phyloP scores from a whole-genome alignment of 805 yeast genomes.

The Zygotorulaspora sp. region DNA sequence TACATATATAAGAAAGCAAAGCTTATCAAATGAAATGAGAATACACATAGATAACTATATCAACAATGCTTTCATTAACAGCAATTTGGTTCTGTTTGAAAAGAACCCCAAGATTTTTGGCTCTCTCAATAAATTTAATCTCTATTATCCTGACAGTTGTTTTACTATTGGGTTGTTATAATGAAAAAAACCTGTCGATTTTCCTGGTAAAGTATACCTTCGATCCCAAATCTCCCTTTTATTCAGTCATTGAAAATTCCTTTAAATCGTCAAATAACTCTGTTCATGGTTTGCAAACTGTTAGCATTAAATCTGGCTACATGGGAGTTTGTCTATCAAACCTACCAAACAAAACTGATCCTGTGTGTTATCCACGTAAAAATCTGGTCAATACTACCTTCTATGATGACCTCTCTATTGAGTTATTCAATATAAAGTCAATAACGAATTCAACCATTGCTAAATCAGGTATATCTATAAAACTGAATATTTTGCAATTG shows the following conservation, averaged over 20 bases:
- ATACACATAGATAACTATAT: background rate
- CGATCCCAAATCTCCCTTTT: conserved; percentile 44
- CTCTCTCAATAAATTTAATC: conserved; percentile 43
- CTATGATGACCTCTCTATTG: conserved; percentile 27
- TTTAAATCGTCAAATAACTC: conserved; percentile 25
- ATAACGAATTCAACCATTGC: conserved; percentile 25
- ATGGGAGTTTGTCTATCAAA: conserved; percentile 50
- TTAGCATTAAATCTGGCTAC: conserved; percentile 51
- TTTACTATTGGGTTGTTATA: conserved; percentile 52
- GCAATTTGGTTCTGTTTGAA: conserved; percentile 31
- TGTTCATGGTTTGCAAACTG: conserved; percentile 33
- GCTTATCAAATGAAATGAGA: too few relatives aligned
- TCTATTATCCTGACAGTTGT: conserved; percentile 49
- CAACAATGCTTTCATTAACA: conserved; percentile 10
- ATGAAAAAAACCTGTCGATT: conserved; percentile 43
- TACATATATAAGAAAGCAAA: conserved; percentile 1
- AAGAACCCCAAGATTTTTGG: conserved; percentile 41
- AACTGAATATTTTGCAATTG: conserved; percentile 44
- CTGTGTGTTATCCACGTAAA: conserved; percentile 30
- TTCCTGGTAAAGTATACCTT: conserved; percentile 48
- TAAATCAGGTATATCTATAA: conserved; percentile 11
- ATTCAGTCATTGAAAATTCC: conserved; percentile 38
- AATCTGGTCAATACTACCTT: conserved; percentile 20
- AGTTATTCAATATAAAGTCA: conserved; percentile 21
- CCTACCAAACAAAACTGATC: conserved; percentile 23